phyloP scores from a whole-genome alignment of 1,284 basidiomycete genomes.

The Gomphus bonarii region DNA sequence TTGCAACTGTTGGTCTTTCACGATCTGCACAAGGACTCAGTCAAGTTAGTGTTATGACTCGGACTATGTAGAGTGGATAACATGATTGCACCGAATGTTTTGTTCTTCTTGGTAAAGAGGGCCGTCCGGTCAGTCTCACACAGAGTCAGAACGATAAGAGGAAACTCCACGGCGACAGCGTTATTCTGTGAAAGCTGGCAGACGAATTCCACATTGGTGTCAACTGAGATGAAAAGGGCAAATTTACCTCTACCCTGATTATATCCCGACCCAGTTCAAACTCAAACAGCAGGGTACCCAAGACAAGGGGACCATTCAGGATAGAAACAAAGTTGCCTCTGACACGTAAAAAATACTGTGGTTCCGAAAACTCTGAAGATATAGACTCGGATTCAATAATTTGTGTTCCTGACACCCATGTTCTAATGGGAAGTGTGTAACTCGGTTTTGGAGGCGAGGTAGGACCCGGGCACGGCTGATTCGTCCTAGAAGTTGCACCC shows the following conservation, averaged over 20 bases:
- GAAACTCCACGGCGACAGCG: background rate
- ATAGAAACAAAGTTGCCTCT: background rate
- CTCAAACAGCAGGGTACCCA: background rate
- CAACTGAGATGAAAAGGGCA: background rate
- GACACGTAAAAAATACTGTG: background rate
- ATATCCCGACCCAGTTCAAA: background rate
- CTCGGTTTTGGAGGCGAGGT: background rate
- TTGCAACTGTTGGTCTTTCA: background rate
- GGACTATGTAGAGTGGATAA: background rate
- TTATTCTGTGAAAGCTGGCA: background rate
- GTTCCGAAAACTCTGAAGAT: background rate
- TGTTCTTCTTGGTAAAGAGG: background rate
- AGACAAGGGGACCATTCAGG: background rate
- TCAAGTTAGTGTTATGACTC: too few relatives aligned
- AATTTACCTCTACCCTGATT: background rate
- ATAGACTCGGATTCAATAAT: background rate
- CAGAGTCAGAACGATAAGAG: background rate
- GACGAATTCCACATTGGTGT: background rate
- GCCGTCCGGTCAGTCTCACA: background rate
- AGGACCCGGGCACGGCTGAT: background rate
- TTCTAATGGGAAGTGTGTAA: background rate
- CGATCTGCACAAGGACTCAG: background rate
- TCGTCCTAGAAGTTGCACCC: background rate
- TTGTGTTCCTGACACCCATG: background rate
- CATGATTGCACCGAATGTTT: background rate